phyloP scores from a whole-genome alignment of 805 yeast genomes.

The Myxozyma vanderwaltii region DNA sequence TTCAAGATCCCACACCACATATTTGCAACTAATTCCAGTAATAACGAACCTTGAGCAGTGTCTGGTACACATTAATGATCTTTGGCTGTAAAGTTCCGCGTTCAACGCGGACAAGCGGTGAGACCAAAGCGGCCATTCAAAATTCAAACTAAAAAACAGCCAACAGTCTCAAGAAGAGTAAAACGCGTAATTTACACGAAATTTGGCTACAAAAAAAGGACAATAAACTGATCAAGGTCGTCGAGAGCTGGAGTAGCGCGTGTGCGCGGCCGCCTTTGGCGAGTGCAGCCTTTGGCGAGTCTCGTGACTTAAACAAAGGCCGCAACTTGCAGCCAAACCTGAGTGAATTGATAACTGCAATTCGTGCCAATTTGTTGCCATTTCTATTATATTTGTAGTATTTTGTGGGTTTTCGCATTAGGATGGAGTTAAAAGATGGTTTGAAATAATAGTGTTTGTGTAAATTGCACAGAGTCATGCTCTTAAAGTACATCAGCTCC shows the following conservation, averaged over 20 bases:
- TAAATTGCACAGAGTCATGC: too few species aligned
- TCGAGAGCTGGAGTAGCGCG: neutral
- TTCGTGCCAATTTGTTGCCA: too few species aligned
- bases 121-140: slow-evolving; percentile 35
- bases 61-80: slow-evolving; percentile 41
- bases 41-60: slow-evolving; percentile 38
- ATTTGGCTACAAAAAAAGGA: neutral
- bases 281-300: neutral
- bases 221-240: neutral
- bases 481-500: too few species aligned
- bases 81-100: slow-evolving; percentile 41
- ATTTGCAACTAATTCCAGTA: neutral
- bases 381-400: too few species aligned
- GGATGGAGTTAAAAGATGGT: too few species aligned
- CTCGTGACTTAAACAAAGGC: too few species aligned
- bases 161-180: neutral
- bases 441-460: too few species aligned
- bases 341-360: too few species aligned
- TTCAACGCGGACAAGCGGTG: slow-evolving; percentile 40
- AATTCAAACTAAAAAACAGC: neutral
- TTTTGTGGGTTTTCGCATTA: too few species aligned
- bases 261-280: neutral
- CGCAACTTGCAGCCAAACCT: too few species aligned
- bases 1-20: neutral
- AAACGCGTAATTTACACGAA: neutral